Evolutionary conservation across 331 rosid genomes (phyloP).

Genomic region (Malus hybrid): DNA sequence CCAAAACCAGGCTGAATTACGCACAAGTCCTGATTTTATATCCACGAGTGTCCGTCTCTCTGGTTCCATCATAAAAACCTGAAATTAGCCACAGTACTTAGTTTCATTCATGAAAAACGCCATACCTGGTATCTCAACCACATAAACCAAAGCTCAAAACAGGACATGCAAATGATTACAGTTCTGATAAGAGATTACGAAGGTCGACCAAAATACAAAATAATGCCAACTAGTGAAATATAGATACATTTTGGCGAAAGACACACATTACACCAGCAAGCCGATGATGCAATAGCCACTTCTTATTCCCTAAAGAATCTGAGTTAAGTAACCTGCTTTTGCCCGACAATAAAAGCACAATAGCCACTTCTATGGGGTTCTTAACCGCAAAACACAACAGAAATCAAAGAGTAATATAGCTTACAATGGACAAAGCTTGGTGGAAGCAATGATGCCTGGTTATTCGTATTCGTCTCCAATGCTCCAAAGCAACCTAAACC

Average conservation of each 20-base stretch:
- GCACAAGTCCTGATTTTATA: background rate
- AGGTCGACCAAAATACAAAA: background rate
- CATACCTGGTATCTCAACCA: background rate
- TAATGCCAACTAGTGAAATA: background rate
- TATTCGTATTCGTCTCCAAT: constrained; percentile 36
- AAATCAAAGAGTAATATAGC: constrained; percentile 12
- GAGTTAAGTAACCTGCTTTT: background rate
- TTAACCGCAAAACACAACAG: background rate
- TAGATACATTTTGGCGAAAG: background rate
- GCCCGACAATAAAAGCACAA: background rate
- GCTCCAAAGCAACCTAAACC: constrained; percentile 54
- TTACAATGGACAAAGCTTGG: constrained; percentile 17
- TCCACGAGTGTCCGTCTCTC: background rate
- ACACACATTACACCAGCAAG: background rate
- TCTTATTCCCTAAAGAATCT: background rate
- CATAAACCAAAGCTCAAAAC: background rate
- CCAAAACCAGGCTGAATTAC: constrained; percentile 4
- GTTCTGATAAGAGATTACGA: background rate
- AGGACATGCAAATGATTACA: background rate
- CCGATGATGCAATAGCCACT: background rate
- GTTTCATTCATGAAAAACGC: background rate
- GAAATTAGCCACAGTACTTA: constrained; percentile 2
- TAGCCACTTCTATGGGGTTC: background rate
- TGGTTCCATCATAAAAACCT: background rate
- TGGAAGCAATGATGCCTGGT: constrained; percentile 9